A percentile compares a stretch with the other conserved stretches of the same genome.
Conservation (phyloP, 305 asterid species). For the Fraxinus angustifolia region DNA sequence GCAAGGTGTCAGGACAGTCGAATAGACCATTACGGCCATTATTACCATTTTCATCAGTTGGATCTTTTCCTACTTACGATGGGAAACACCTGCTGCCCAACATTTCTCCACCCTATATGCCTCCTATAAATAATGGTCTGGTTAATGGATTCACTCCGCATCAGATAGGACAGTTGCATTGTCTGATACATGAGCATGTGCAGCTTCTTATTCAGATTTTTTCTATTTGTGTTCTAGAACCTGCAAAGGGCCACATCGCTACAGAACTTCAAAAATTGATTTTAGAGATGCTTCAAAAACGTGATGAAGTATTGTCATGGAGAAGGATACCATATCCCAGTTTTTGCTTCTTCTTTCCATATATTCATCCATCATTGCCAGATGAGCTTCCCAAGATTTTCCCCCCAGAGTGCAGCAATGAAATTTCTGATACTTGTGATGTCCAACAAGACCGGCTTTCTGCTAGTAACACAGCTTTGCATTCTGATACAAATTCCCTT, state of each 20-base stretch:
- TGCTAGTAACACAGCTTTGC: slow-evolving; percentile 34
- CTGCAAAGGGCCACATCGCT: slow-evolving; percentile 61
- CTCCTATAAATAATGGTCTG: slow-evolving; percentile 50
- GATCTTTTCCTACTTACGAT: slow-evolving; percentile 42
- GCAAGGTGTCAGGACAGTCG: slow-evolving; percentile 48
- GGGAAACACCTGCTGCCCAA: slow-evolving; percentile 42
- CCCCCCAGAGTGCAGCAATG: slow-evolving; percentile 33
- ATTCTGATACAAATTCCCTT: slow-evolving; percentile 34
- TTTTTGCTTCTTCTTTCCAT: slow-evolving; percentile 70
- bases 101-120: slow-evolving; percentile 33
- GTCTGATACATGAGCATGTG: slow-evolving; percentile 87
- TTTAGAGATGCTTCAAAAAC: slow-evolving; percentile 49
- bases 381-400: slow-evolving; percentile 37
- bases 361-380: slow-evolving; percentile 62
- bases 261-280: slow-evolving; percentile 62
- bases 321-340: slow-evolving; percentile 68
- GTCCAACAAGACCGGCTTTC: slow-evolving; percentile 34
- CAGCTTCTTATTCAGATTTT: slow-evolving; percentile 88
- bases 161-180: slow-evolving; percentile 88
- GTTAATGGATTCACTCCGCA: slow-evolving; percentile 71
- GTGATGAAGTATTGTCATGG: slow-evolving; percentile 57
- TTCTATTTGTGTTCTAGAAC: slow-evolving; percentile 77
- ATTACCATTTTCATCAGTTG: slow-evolving; percentile 59
- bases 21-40: slow-evolving; percentile 80
- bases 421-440: slow-evolving; percentile 26